phyloP scores from a whole-genome alignment of 768 basidiomycete species.

The Rhodotorula graminis region DNA sequence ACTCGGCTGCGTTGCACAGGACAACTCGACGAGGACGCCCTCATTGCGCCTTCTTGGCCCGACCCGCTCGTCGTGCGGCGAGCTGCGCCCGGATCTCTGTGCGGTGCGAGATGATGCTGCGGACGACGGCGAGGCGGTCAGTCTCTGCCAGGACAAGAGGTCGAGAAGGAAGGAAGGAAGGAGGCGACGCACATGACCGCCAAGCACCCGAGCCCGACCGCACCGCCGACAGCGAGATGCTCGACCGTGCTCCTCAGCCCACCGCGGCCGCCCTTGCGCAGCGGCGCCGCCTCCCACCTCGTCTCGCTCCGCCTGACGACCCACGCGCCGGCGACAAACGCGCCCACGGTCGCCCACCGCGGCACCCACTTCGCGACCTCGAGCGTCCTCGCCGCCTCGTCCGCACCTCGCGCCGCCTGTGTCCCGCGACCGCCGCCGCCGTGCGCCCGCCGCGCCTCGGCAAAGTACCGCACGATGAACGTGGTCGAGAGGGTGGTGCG shows the following conservation, averaged over 20 bases:
- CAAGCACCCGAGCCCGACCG: slow-evolving; percentile 23
- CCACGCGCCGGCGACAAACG: slow-evolving; percentile 47
- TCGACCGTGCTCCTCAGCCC: neutral
- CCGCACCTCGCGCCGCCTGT: neutral
- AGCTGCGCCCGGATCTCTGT: neutral
- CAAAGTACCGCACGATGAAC: slow-evolving; percentile 7
- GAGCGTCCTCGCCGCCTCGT: neutral
- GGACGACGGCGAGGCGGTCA: neutral
- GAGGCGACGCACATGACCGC: slow-evolving; percentile 20
- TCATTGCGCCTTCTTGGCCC: neutral
- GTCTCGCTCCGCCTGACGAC: slow-evolving; percentile 72
- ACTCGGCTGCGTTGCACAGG: too few relatives aligned
- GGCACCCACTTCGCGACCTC: slow-evolving; percentile 4
- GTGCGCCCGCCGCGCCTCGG: neutral
- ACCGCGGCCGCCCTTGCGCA: slow-evolving; percentile 37
- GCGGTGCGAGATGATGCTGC: neutral
- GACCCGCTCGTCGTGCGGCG: neutral
- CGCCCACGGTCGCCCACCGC: neutral
- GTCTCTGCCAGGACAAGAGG: neutral
- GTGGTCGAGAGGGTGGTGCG: slow-evolving; percentile 34
- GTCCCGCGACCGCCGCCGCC: neutral
- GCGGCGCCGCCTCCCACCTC: slow-evolving; percentile 46
- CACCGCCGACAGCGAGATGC: slow-evolving; percentile 29
- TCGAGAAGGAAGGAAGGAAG: neutral
- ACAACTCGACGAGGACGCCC: too few relatives aligned